Conservation (phyloP, 805 yeast species). For the Maudiozyma turicensis region DNA sequence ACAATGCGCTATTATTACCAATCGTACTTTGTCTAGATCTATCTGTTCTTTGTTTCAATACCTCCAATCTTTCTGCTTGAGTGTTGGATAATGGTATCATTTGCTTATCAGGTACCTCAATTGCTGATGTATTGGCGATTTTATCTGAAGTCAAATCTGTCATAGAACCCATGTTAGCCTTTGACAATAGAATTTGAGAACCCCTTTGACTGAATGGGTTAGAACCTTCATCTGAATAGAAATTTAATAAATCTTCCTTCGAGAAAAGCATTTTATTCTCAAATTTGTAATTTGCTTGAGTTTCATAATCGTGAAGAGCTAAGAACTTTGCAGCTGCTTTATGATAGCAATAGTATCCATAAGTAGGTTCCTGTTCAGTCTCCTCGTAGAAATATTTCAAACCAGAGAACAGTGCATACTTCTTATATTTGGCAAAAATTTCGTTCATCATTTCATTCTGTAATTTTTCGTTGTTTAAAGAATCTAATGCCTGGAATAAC, state of each 20-base stretch:
- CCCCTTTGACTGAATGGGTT: conserved; percentile 26
- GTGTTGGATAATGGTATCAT: background rate
- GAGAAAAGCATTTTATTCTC: conserved; percentile 13
- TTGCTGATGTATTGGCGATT: conserved; percentile 4
- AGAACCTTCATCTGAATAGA: conserved; percentile 24
- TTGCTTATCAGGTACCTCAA: background rate
- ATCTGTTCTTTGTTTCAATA: background rate
- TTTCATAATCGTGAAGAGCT: conserved; percentile 18
- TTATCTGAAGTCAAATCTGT: conserved; percentile 18
- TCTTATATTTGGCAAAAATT: conserved; percentile 21
- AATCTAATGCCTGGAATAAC: conserved; percentile 12
- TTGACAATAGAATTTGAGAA: conserved; percentile 18
- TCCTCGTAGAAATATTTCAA: conserved; percentile 20
- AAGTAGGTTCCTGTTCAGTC: conserved; percentile 9
- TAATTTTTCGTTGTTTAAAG: conserved; percentile 6
- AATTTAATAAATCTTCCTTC: conserved; percentile 24
- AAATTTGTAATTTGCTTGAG: conserved; percentile 16
- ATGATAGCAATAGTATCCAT: conserved; percentile 24
- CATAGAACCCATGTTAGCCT: conserved; percentile 13
- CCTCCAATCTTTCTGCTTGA: background rate
- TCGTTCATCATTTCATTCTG: conserved; percentile 15
- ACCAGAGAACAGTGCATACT: conserved; percentile 26
- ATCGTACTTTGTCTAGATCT: background rate
- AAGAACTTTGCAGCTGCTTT: conserved; percentile 22
- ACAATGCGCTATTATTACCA: background rate